A percentile compares a stretch with the other conserved stretches of the same genome.
Evolutionary conservation across 768 basidiomycete genomes (phyloP).

Genomic region (Lyophyllum atratum): DNA sequence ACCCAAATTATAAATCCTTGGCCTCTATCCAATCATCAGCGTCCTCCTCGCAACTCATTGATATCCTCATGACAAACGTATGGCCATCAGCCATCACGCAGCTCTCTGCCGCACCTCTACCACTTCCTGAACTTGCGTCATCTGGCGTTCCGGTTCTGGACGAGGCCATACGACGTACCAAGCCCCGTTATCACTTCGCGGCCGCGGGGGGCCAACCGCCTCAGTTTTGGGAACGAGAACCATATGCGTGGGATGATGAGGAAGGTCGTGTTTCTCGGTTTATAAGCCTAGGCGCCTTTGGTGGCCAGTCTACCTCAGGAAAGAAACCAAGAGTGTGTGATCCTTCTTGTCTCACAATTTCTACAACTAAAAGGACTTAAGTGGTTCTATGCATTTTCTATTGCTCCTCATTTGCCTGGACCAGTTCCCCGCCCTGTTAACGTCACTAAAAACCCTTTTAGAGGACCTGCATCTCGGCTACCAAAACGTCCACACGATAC

Average conservation of each 20-base stretch:
- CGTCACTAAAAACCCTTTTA: constrained; percentile 72
- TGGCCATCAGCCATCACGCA: constrained; percentile 72
- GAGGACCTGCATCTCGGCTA: constrained; percentile 34
- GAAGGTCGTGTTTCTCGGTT: constrained; percentile 72
- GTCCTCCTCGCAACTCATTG: constrained; percentile 64
- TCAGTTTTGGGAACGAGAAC: constrained; percentile 94
- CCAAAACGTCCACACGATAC: constrained; percentile 58
- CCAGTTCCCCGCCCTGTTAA: constrained; percentile 55
- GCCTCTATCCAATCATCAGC: constrained; percentile 66
- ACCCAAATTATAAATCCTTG: constrained; percentile 60
- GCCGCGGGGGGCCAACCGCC: constrained; percentile 63
- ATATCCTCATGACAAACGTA: constrained; percentile 80
- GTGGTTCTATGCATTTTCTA: constrained; percentile 98
- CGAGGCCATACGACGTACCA: constrained; percentile 62
- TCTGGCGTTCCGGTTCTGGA: constrained; percentile 60
- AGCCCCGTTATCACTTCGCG: constrained; percentile 89
- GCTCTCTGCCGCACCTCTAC: constrained; percentile 56
- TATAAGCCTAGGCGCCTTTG: constrained; percentile 88
- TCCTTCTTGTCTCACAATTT: neutral
- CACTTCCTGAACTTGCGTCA: constrained; percentile 44
- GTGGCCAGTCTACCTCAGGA: constrained; percentile 53
- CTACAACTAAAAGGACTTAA: constrained; percentile 30
- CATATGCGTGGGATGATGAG: constrained; percentile 82
- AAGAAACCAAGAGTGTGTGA: constrained; percentile 84
- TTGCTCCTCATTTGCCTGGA: constrained; percentile 54